Evolutionary conservation across 805 yeast genomes (phyloP), one percentile per base, ranked within the genome.

Genomic region (Torulaspora delbrueckii): DNA sequence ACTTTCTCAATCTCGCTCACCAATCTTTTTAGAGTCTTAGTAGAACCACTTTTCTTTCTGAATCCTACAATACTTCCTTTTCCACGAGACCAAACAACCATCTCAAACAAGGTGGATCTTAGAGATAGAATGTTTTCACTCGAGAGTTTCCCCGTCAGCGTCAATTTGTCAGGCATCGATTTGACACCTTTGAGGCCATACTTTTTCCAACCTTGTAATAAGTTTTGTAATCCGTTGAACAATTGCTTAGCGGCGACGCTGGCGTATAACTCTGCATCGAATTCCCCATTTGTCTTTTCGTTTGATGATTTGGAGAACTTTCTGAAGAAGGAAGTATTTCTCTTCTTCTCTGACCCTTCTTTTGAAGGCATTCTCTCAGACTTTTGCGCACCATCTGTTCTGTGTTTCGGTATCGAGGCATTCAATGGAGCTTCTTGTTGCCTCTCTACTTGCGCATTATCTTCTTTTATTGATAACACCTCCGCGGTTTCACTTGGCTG

Each of bases 131-230:
- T 70, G 62, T 84, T 84, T 47, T 73, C 71, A 53, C 76, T 79
- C 1, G 86, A 71, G 27, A 84, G 75, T 14, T 77, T 72, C 43
- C 88, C 90, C n/a, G 74, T 75, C 25, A 84, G 70, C 26, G 69
- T 70, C 55, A 68, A 62, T 5, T 68, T 62, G 3, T 68, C 63
- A 16, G 71, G 68, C 53, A 74, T 74, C 37, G 76, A 65, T 31
- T 65, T 68, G 47, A 84, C 71, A 48, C 78, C 74, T 53, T 75
- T 77, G 55, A 84, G 65, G 7, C 93, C 91, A 56, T 83, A 83
- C 48, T 76, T 78, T 10, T 78, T 74, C 93, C 93, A 84, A 13
- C 83, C 79, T 37, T 65, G 70, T 52, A 84, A 67, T 45, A 84
- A 72, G 36, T 84, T 78, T 59, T 70, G 74, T 54, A 84, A 66